phyloP scores from a whole-genome alignment of 2,329 filamentous ascomycete genomes.

The Neonectria punicea region DNA sequence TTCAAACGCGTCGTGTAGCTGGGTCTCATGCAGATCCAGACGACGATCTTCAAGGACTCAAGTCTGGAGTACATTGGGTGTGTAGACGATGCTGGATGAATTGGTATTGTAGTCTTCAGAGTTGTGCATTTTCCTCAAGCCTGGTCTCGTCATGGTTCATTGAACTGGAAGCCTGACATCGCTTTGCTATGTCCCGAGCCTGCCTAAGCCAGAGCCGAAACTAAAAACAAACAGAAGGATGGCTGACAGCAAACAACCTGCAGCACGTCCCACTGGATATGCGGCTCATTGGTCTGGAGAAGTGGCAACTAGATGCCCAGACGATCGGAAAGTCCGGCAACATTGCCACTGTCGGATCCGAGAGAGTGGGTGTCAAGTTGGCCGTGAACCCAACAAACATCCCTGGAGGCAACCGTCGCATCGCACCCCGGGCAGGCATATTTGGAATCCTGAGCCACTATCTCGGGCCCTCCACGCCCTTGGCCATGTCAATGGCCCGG shows the following conservation, averaged over 20 bases:
- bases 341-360: constrained; percentile 14
- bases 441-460: constrained; percentile 1
- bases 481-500: background rate
- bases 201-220: too few relatives aligned
- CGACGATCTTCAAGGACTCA: background rate
- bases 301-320: constrained; percentile 7
- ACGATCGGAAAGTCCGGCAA: constrained; percentile 10
- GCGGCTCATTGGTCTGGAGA: constrained; percentile 6
- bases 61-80: background rate
- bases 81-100: background rate
- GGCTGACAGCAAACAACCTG: background rate
- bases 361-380: background rate
- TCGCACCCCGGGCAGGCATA: background rate
- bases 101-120: background rate
- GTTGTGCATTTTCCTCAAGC: background rate
- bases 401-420: constrained; percentile 1
- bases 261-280: background rate
- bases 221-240: too few relatives aligned
- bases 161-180: background rate
- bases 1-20: background rate
- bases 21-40: background rate
- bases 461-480: background rate
- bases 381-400: constrained; percentile 3
- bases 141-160: background rate
- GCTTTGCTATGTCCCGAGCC: background rate